Percentiles rank a stretch among this genome's conserved stretches.
phyloP scores from a whole-genome alignment of 257 asterid genomes.

The Nicotiana tabacum region DNA sequence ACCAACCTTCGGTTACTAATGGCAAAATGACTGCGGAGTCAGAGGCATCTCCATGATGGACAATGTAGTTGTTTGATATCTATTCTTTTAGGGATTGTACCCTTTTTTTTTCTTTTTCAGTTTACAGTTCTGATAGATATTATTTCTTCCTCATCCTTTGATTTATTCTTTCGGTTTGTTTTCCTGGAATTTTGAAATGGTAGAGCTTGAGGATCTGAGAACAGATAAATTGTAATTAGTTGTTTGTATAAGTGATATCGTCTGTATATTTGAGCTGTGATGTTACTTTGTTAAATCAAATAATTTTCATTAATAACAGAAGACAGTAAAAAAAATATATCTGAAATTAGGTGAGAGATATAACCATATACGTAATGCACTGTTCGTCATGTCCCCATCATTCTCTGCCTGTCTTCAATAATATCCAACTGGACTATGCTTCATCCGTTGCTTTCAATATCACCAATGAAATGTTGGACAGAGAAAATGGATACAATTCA shows the following conservation, averaged over 20 bases:
- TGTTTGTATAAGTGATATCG: background rate
- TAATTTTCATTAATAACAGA: background rate
- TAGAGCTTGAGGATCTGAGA: background rate
- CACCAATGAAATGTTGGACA: background rate
- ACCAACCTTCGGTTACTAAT: slow-evolving; percentile 22
- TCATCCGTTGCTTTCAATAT: background rate
- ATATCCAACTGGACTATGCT: background rate
- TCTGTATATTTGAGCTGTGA: background rate
- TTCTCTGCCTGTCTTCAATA: background rate
- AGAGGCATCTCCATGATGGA: slow-evolving; percentile 13
- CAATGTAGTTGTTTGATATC: background rate
- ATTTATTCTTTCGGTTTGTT: background rate
- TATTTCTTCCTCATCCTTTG: background rate
- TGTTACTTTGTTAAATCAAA: background rate
- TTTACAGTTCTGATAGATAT: background rate
- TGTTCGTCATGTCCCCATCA: background rate
- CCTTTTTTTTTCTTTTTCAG: background rate
- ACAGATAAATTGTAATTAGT: background rate
- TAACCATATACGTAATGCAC: background rate
- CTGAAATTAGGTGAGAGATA: background rate
- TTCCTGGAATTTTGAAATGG: slow-evolving; percentile 11
- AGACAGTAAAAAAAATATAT: background rate
- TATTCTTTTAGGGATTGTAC: background rate
- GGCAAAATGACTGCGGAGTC: slow-evolving; percentile 12
- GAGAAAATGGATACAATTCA: background rate